Base-by-base conservation (phyloP, 371 early-diverging fungal genomes). In the Mucor racemosus region DNA sequence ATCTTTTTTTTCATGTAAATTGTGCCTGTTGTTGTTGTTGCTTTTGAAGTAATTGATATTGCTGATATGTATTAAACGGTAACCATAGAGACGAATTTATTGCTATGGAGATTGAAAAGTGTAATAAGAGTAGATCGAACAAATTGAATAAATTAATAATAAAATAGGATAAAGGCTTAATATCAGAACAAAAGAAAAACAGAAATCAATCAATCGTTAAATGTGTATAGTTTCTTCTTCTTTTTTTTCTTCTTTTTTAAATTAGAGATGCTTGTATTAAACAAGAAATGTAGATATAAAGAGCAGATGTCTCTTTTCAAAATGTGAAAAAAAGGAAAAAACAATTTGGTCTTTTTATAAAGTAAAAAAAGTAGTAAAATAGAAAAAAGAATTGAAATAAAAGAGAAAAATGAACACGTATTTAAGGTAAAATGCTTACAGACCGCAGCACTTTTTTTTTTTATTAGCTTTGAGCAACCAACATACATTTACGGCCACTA, bases 41-140 rank as follows among this genome's bases (percentile, higher is more conserved):
- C 44, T 33, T 33, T 42, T 60, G 46, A 42, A 55, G 56, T 35
- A 55, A 41, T 59, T n/a, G 41, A 9, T 44, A 6, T 60, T 33
- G 26, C 17, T 58, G 59, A 15, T 26, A 21, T 19, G 39, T 26
- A 39, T 40, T 40, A 26, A 58, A 21, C 26, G 59, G 44, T n/a
- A 42, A 60, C 60, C 60, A 60, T 60, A 60, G 42, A 59, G 60
- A 40, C 39, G 31, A 42, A n/a, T 19, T 35, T 39, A 38, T 58
- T 59, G 41, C 59, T 40, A 59, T 59, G 41, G 39, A 39, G 41
- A 39, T 40, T 59, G 41, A 50, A 50, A 50, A 50, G 50, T 50
- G 21, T 21, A 21, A 21, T 50, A 50, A 21, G 7, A 50, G 50
- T 50, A 21, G 50, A 50, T 50, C 31, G 50, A 35, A 35, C 56